phyloP scores from a whole-genome alignment of 2,329 filamentous ascomycete genomes.

The Sporothrix dimorphospora region DNA sequence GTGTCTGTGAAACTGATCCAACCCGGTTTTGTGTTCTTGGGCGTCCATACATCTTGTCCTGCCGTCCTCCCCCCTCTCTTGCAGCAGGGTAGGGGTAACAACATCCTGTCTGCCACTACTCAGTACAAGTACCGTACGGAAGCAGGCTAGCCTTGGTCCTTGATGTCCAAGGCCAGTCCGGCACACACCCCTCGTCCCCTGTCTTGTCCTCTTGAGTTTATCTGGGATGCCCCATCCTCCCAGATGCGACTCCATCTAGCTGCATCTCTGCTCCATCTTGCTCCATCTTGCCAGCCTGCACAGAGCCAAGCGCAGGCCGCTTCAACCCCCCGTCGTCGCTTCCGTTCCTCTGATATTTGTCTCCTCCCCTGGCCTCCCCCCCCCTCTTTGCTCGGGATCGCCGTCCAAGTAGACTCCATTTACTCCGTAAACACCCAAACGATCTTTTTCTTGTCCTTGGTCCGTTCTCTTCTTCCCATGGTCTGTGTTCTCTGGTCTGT shows the following conservation, averaged over 20 bases:
- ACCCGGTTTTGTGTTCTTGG: neutral
- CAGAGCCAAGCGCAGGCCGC: neutral
- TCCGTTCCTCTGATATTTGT: neutral
- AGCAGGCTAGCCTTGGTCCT: slow-evolving; percentile 2
- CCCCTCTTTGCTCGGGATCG: slow-evolving; percentile 20
- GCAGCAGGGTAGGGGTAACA: slow-evolving; percentile 9
- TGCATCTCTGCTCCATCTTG: neutral
- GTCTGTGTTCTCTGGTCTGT: neutral
- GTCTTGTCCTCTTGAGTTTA: slow-evolving; percentile 11
- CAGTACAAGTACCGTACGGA: no score
- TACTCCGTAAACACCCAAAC: neutral
- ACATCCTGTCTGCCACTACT: neutral
- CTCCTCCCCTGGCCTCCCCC: neutral
- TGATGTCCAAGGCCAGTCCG: neutral
- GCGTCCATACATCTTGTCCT: neutral
- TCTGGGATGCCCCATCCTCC: neutral
- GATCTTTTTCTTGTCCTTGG: neutral
- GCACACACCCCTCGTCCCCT: neutral
- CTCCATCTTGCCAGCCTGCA: neutral
- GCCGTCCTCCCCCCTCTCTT: neutral
- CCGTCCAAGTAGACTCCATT: slow-evolving; percentile 17
- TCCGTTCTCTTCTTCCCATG: neutral
- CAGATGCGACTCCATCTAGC: neutral
- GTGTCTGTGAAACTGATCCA: no score
- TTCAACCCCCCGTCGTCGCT: neutral